A percentile compares a stretch with the other conserved stretches of the same genome.
These are phyloP conservation scores for Globisporangium spiculum DNA, from an alignment of 352 stramenopile species.

Conservation along the genomic window DNA sequence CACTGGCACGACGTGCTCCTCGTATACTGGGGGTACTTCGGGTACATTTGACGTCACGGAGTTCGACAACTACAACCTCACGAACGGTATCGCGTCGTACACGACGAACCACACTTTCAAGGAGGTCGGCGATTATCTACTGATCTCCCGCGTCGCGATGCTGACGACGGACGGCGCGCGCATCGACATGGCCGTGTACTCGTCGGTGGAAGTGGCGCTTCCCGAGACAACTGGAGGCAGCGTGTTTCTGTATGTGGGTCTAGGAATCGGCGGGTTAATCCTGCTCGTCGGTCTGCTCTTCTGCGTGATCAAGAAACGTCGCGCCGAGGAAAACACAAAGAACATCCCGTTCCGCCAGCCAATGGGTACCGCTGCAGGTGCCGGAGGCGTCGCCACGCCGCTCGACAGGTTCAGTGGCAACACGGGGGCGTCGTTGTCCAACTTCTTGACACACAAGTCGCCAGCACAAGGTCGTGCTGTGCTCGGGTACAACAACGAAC, in stretches of 20 bases:
- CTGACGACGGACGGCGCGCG: constrained; percentile 65
- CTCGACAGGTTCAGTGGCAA: constrained; percentile 46
- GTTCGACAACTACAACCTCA: constrained; percentile 64
- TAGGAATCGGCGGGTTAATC: constrained; percentile 63
- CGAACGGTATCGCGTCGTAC: constrained; percentile 48
- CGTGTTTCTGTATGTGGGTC: constrained; percentile 68
- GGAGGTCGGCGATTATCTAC: constrained; percentile 54
- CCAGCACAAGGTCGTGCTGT: constrained; percentile 32
- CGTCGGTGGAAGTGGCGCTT: constrained; percentile 58
- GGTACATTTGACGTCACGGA: constrained; percentile 52
- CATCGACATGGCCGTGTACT: constrained; percentile 84
- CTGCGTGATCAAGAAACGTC: constrained; percentile 69
- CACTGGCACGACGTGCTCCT: constrained; percentile 48
- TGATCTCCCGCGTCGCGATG: constrained; percentile 73
- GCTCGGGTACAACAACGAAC: constrained; percentile 25
- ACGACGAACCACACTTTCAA: constrained; percentile 53
- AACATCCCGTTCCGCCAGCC: constrained; percentile 75
- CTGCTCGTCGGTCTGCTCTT: constrained; percentile 63
- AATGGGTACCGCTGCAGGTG: constrained; percentile 16
- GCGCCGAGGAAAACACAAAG: constrained; percentile 55
- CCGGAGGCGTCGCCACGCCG: constrained; percentile 21
- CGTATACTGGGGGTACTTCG: constrained; percentile 55
- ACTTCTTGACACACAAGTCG: constrained; percentile 67
- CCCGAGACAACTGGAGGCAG: constrained; percentile 39
- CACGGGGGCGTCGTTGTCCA: constrained; percentile 54